A percentile compares a stretch with the other conserved stretches of the same genome.
Conservation (phyloP, 192 early-diverging fungal genomes). For the Spinellus fusiger region DNA sequence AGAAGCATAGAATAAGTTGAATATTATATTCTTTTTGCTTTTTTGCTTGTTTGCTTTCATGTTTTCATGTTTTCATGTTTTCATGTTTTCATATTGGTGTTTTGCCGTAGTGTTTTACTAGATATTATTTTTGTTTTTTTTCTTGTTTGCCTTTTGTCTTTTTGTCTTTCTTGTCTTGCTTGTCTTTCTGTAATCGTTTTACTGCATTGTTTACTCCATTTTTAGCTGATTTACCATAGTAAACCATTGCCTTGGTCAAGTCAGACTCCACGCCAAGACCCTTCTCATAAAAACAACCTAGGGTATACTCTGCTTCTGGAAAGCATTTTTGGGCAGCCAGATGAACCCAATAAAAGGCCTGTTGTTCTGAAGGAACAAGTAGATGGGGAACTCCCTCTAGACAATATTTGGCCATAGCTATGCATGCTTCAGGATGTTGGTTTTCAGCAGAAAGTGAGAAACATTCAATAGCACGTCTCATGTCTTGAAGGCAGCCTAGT, state of each 20-base stretch:
- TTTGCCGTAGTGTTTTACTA: no score
- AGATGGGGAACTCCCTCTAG: slow-evolving; percentile 42
- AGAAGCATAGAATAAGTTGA: neutral
- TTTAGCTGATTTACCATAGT: slow-evolving; percentile 59
- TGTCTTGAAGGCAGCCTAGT: slow-evolving; percentile 40
- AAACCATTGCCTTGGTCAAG: slow-evolving; percentile 42
- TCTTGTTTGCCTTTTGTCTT: neutral
- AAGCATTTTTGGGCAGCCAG: slow-evolving; percentile 43
- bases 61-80: neutral
- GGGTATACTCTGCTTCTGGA: slow-evolving; percentile 51
- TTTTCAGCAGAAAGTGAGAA: slow-evolving; percentile 53
- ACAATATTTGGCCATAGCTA: slow-evolving; percentile 56
- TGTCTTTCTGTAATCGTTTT: slow-evolving; percentile 40
- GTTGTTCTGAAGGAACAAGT: slow-evolving; percentile 37
- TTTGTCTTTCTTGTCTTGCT: slow-evolving; percentile 16
- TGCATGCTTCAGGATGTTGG: slow-evolving; percentile 51
- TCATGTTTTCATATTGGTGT: neutral
- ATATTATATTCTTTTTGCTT: neutral
- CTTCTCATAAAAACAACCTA: slow-evolving; percentile 55
- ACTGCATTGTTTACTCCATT: slow-evolving; percentile 50
- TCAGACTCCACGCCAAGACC: slow-evolving; percentile 51
- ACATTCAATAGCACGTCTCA: slow-evolving; percentile 42
- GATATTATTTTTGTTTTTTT: neutral
- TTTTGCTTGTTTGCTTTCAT: neutral
- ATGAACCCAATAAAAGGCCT: slow-evolving; percentile 50